These are phyloP conservation scores for Didymellaceae sp. DNA, from an alignment of 2,329 filamentous ascomycete genomes.

Conservation along the genomic window DNA sequence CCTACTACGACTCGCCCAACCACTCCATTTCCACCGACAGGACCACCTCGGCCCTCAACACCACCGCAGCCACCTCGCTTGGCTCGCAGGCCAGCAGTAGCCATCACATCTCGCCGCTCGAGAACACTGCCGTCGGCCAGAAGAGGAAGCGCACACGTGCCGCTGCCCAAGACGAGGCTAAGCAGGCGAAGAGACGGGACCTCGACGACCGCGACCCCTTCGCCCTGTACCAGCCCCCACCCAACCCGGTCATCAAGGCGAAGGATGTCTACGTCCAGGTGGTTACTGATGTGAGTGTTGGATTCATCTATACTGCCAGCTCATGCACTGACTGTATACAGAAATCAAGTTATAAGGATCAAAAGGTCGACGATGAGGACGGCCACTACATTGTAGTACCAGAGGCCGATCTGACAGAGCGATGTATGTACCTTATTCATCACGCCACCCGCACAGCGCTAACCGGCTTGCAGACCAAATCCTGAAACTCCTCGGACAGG, in stretches of 20 bases:
- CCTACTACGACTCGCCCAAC: slow-evolving; percentile 70
- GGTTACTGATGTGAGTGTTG: slow-evolving; percentile 61
- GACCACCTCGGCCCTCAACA: slow-evolving; percentile 79
- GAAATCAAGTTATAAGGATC: slow-evolving; percentile 58
- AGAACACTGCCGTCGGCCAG: slow-evolving; percentile 73
- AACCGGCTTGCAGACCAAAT: slow-evolving; percentile 73
- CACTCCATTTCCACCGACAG: slow-evolving; percentile 83
- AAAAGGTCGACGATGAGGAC: slow-evolving; percentile 93
- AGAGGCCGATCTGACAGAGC: slow-evolving; percentile 82
- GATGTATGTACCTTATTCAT: slow-evolving; percentile 68
- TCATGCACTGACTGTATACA: slow-evolving; percentile 39
- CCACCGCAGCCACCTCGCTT: slow-evolving; percentile 87
- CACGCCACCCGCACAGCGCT: slow-evolving; percentile 12
- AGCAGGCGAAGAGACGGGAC: slow-evolving; percentile 68
- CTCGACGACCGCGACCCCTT: slow-evolving; percentile 75
- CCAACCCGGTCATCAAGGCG: slow-evolving; percentile 88
- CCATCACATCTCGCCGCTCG: slow-evolving; percentile 65
- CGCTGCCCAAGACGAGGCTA: slow-evolving; percentile 81
- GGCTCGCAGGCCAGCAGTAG: slow-evolving; percentile 69
- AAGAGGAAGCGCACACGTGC: slow-evolving; percentile 90
- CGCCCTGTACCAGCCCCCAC: slow-evolving; percentile 82
- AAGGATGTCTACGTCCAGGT: slow-evolving; percentile 66
- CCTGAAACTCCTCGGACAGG: slow-evolving; percentile 87
- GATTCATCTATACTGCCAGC: not conserved
- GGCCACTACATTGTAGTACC: slow-evolving; percentile 95